Conservation (phyloP, 257 asterid genomes). For the Solanum ahanhuiri region DNA sequence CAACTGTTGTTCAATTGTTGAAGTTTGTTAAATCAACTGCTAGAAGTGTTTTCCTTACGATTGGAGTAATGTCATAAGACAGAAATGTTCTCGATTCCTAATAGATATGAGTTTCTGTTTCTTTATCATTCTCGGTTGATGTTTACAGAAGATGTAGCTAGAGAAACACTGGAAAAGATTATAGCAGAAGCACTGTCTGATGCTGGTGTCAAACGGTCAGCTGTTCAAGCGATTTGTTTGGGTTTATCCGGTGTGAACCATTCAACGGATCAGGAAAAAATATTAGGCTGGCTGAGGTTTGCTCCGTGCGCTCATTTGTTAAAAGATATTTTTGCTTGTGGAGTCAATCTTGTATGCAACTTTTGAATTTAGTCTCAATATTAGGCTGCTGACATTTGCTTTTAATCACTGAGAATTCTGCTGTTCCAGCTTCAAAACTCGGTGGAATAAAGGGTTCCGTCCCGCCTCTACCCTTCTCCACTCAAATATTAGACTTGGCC, state of each 20-base stretch:
- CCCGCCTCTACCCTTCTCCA: background rate
- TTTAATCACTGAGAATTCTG: background rate
- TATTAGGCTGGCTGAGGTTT: constrained; percentile 78
- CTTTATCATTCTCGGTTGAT: background rate
- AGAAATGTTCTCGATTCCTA: background rate
- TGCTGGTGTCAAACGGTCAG: constrained; percentile 57
- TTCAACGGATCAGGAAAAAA: constrained; percentile 66
- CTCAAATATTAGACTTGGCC: background rate
- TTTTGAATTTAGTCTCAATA: background rate
- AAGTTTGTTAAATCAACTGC: background rate
- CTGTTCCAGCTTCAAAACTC: background rate
- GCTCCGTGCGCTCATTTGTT: background rate
- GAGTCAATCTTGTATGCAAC: background rate
- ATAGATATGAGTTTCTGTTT: background rate
- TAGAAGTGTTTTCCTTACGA: background rate
- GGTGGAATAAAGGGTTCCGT: background rate
- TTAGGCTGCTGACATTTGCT: constrained; percentile 1
- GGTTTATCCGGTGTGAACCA: constrained; percentile 94
- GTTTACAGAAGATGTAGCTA: constrained; percentile 58
- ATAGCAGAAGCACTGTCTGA: constrained; percentile 55
- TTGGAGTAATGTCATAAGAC: background rate
- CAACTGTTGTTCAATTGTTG: background rate
- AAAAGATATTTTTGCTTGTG: background rate
- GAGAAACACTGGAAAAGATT: constrained; percentile 62
- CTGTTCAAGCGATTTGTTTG: constrained; percentile 78